These are phyloP conservation scores for Sarcocystis neurona DNA, from an alignment of 169 alveolate genomes.

Conservation along the genomic window DNA sequence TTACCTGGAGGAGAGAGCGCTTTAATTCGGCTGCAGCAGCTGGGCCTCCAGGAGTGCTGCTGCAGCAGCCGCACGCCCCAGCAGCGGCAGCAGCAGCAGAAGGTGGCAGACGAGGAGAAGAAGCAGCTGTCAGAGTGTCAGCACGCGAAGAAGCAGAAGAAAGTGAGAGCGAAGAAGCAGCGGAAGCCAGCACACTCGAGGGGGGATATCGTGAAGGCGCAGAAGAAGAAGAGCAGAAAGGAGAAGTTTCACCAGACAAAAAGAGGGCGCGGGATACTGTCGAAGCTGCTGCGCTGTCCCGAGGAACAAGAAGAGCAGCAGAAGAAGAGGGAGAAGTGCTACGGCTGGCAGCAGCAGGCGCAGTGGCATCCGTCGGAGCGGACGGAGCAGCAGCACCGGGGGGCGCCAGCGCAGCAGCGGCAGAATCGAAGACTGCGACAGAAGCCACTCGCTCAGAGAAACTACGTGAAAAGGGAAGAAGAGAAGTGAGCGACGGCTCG, in stretches of 20 bases:
- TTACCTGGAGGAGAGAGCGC: conserved; percentile 48
- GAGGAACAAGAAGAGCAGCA: conserved; percentile 1
- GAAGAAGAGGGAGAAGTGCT: not conserved
- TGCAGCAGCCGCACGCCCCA: not conserved
- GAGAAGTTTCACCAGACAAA: not conserved
- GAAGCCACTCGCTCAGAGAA: no score
- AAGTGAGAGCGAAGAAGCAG: not conserved
- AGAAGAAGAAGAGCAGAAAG: not conserved
- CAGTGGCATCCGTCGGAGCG: conserved; percentile 32
- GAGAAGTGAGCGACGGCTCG: no score
- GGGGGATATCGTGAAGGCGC: not conserved
- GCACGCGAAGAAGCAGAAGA: not conserved
- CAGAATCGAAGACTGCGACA: no score
- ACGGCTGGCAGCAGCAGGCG: not conserved
- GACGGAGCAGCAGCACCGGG: not conserved
- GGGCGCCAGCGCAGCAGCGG: no score
- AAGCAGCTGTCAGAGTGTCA: not conserved
- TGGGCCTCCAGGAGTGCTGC: not conserved
- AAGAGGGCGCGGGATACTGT: not conserved
- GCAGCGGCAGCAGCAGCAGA: not conserved
- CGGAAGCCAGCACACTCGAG: not conserved
- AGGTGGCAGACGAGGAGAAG: not conserved
- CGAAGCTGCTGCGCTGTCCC: conserved; percentile 16
- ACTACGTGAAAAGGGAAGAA: no score
- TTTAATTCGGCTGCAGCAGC: not conserved